Conservation (phyloP, 2,329 filamentous ascomycete genomes). For the Chrysoporthe cubensis region DNA sequence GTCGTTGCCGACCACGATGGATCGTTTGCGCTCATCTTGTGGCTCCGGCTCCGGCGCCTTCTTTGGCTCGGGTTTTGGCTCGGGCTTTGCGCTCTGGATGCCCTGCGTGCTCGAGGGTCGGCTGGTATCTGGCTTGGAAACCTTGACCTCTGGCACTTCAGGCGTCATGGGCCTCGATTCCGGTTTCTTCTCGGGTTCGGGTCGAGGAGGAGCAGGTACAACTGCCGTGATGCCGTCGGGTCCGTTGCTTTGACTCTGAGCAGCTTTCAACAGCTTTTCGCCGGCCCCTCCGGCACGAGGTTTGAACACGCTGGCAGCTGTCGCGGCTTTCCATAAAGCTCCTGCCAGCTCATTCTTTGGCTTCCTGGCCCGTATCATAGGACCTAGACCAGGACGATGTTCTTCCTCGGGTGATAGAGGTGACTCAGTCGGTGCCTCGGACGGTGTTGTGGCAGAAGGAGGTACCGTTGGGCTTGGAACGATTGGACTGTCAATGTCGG, state of each 20-base stretch:
- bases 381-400: conserved; percentile 75
- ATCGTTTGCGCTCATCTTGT: conserved; percentile 60
- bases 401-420: conserved; percentile 44
- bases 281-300: conserved; percentile 86
- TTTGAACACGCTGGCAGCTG: conserved; percentile 75
- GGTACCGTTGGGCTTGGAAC: conserved; percentile 24
- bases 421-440: conserved; percentile 34
- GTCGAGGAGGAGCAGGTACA: conserved; percentile 73
- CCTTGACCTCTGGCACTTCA: conserved; percentile 59
- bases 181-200: conserved; percentile 44
- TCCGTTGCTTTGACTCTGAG: conserved; percentile 64
- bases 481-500: conserved; percentile 21
- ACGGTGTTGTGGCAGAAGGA: conserved; percentile 30
- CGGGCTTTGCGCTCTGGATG: conserved; percentile 5
- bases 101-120: conserved; percentile 16
- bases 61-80: conserved; percentile 39
- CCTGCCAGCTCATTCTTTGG: conserved; percentile 75
- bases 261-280: conserved; percentile 62
- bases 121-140: conserved; percentile 49
- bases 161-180: conserved; percentile 37
- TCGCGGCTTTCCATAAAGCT: conserved; percentile 79
- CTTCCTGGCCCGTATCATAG: conserved; percentile 85
- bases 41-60: conserved; percentile 35
- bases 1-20: conserved; percentile 72
- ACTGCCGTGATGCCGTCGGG: conserved; percentile 90